phyloP scores from a whole-genome alignment of 305 asterid species.

The Petunia hybrid region DNA sequence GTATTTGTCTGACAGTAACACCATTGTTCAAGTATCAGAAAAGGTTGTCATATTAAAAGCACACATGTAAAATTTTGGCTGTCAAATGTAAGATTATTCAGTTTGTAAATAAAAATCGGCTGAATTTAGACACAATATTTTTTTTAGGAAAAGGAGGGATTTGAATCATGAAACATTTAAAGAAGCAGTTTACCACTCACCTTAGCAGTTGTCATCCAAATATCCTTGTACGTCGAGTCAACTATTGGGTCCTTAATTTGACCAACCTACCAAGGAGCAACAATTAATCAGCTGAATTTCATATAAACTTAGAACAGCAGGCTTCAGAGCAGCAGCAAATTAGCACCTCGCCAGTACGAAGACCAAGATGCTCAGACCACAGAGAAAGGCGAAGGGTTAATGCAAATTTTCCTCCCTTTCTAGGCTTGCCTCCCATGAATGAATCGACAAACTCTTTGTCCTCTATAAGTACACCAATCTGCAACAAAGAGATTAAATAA shows the following conservation, averaged over 20 bases:
- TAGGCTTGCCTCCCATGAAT: constrained; percentile 75
- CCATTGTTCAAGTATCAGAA: constrained; percentile 19
- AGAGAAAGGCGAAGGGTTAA: constrained; percentile 83
- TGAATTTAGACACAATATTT: background rate
- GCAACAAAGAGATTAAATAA: constrained; percentile 33
- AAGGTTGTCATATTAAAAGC: constrained; percentile 16
- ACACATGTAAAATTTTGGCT: background rate
- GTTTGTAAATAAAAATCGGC: background rate
- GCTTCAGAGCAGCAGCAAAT: constrained; percentile 3
- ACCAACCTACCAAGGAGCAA: constrained; percentile 52
- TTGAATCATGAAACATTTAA: constrained; percentile 16
- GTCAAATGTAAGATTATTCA: background rate
- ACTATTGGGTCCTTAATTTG: constrained; percentile 80
- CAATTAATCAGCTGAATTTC: constrained; percentile 24
- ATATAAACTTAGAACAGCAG: background rate
- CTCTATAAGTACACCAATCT: constrained; percentile 90
- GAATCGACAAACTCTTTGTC: constrained; percentile 88
- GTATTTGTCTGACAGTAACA: constrained; percentile 76
- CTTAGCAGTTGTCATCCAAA: constrained; percentile 97
- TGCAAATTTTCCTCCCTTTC: constrained; percentile 92
- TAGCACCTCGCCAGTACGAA: constrained; percentile 67
- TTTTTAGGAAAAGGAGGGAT: background rate
- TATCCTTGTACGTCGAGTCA: constrained; percentile 85
- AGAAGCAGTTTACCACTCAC: constrained; percentile 38
- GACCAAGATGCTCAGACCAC: constrained; percentile 98